Evolutionary conservation across 108 stramenopile genomes (phyloP).

Genomic region (Conticribra guillardii): DNA sequence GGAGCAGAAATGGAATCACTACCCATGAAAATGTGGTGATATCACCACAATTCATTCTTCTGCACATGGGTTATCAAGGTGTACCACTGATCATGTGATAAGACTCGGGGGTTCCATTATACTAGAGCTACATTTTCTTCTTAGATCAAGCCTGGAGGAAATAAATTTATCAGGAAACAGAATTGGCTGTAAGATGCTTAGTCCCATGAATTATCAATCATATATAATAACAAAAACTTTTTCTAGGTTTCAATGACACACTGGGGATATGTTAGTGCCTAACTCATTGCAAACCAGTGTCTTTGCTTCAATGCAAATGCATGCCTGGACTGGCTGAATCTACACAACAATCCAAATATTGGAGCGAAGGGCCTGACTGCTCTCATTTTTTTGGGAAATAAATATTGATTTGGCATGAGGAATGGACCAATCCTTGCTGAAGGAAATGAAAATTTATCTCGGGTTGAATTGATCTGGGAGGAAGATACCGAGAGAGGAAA

Average conservation of each 20-base stretch:
- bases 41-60: no score
- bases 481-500: background rate
- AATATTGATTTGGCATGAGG: background rate
- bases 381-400: background rate
- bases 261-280: background rate
- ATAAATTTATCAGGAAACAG: background rate
- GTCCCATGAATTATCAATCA: background rate
- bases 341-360: constrained; percentile 1
- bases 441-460: background rate
- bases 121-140: background rate
- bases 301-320: background rate
- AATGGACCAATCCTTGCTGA: background rate
- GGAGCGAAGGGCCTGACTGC: background rate
- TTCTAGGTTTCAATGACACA: background rate
- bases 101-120: background rate
- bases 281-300: background rate
- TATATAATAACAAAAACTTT: background rate
- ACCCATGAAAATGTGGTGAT: no score
- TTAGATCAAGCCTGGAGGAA: background rate
- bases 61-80: background rate
- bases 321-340: background rate
- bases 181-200: background rate
- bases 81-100: background rate
- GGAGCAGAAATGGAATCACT: no score
- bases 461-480: background rate